Percentiles rank a stretch among this genome's conserved stretches.
phyloP scores from a whole-genome alignment of 2,329 filamentous ascomycete genomes.

The Ophiostoma piceae region DNA sequence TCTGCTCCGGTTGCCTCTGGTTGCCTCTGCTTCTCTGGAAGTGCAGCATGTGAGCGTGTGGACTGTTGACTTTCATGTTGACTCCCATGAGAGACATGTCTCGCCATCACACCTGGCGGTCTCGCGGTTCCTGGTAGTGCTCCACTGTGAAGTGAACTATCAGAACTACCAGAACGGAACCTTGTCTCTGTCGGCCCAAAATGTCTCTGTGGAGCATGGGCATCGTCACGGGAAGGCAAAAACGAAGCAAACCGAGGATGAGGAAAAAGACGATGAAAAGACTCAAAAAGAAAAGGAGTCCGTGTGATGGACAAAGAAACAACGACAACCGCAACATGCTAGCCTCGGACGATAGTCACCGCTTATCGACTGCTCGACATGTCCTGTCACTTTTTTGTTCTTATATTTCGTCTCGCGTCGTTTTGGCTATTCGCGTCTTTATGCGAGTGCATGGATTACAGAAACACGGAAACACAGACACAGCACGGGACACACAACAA shows the following conservation, averaged over 20 bases:
- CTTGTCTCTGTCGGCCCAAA: constrained; percentile 5
- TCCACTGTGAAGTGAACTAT: neutral
- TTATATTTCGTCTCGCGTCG: constrained; percentile 1
- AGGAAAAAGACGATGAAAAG: neutral
- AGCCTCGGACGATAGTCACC: neutral
- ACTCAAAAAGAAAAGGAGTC: neutral
- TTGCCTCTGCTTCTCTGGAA: neutral
- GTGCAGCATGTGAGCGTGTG: neutral
- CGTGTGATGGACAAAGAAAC: neutral
- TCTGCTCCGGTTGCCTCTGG: neutral
- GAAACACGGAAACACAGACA: neutral
- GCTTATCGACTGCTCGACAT: neutral
- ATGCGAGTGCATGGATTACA: constrained; percentile 9
- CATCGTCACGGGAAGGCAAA: neutral
- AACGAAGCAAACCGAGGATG: neutral
- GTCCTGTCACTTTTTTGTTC: neutral
- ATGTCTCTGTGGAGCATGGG: neutral
- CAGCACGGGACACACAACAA: neutral
- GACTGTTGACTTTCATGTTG: neutral
- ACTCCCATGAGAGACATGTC: neutral
- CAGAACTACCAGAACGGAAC: constrained; percentile 2
- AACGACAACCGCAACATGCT: neutral
- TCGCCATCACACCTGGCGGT: neutral
- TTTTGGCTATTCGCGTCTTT: constrained; percentile 7
- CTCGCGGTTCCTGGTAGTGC: neutral